These are phyloP conservation scores for Fraxinus baroniana DNA, from an alignment of 305 asterid genomes.

Conservation along the genomic window DNA sequence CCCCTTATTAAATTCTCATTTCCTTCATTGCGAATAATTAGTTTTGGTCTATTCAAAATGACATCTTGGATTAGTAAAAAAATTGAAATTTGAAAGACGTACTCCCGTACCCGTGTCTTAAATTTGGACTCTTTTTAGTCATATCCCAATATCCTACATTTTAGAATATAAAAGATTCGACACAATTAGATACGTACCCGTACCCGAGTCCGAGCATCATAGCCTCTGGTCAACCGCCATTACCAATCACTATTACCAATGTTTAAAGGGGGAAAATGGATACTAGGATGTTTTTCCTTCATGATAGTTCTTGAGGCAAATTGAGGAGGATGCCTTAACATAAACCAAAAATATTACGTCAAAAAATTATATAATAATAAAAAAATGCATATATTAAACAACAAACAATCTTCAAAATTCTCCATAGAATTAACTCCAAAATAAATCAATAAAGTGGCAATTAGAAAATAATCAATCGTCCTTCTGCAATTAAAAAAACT, in stretches of 20 bases:
- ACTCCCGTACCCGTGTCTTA: too few species aligned
- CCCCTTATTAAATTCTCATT: too few species aligned
- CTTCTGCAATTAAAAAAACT: neutral
- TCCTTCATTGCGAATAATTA: too few species aligned
- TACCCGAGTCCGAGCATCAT: too few species aligned
- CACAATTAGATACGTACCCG: too few species aligned
- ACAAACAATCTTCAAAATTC: neutral
- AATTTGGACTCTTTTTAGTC: too few species aligned
- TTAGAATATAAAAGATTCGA: too few species aligned
- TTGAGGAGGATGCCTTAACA: neutral
- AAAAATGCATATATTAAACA: neutral
- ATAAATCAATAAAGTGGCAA: neutral
- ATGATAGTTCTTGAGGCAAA: neutral
- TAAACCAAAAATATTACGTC: neutral
- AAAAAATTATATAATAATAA: too few species aligned
- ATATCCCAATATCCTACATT: too few species aligned
- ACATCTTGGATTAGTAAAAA: too few species aligned
- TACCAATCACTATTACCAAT: neutral
- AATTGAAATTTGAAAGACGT: too few species aligned
- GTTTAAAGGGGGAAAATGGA: neutral
- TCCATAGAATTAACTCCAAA: neutral
- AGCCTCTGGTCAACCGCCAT: neutral
- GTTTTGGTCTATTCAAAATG: too few species aligned
- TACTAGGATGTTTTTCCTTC: neutral
- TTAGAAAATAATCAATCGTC: neutral